Conservation (phyloP, 768 basidiomycete species). For the Lactifluus rugatus region DNA sequence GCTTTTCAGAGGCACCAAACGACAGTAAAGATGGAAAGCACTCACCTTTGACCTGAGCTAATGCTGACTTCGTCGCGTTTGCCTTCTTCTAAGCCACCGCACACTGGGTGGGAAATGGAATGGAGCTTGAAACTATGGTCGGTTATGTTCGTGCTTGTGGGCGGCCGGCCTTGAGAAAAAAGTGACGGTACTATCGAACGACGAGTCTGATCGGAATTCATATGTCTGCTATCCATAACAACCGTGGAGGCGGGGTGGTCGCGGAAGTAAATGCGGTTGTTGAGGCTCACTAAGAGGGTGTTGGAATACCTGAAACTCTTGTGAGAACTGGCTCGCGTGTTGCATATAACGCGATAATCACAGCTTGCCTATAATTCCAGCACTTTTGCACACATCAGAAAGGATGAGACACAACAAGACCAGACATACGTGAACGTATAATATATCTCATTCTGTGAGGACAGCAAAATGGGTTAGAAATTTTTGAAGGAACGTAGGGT, state of each 20-base stretch:
- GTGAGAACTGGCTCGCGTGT: neutral
- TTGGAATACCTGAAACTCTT: constrained; percentile 17
- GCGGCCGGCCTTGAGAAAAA: neutral
- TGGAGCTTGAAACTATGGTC: neutral
- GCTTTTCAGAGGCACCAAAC: neutral
- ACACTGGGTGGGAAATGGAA: neutral
- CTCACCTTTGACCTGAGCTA: neutral
- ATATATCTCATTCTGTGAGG: constrained; percentile 9
- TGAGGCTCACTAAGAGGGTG: constrained; percentile 23
- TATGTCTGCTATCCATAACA: neutral
- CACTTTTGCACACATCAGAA: constrained; percentile 8
- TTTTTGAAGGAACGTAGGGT: neutral
- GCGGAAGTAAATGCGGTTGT: constrained; percentile 18
- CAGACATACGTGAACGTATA: constrained; percentile 8
- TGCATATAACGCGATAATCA: neutral
- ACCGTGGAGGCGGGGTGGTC: neutral
- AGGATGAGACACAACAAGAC: neutral
- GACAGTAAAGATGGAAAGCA: neutral
- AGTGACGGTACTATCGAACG: neutral
- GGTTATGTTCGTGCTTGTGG: neutral
- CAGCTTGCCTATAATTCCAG: constrained; percentile 21
- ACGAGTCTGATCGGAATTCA: neutral
- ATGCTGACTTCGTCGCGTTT: neutral
- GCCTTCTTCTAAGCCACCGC: neutral
- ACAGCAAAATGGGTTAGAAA: neutral